Base-by-base conservation (phyloP, 2,329 filamentous ascomycete species). In the Fusarium oxysporum region DNA sequence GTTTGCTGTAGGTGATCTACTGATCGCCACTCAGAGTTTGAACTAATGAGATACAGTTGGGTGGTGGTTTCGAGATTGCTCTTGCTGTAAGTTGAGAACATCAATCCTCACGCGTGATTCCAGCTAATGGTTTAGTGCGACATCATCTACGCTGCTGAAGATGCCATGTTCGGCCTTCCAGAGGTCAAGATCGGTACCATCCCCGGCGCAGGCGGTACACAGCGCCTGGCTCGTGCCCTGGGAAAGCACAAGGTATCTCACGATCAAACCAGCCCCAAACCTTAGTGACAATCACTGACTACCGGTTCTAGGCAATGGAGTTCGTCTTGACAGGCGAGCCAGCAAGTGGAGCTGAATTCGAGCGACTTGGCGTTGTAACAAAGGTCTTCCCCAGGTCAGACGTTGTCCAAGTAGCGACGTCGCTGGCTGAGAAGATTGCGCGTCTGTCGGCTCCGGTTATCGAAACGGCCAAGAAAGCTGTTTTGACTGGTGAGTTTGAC, bases 131-230 rank as follows among this genome's bases (percentile, higher is more conserved):
- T 13, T 12, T 33, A 81, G 79, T 81, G 80, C 64, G 80, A 81
- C 32, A 77, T 81, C 32, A 80, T 81, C 48, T 80, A 80, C 57
- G 77, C 80, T 19, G 78, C 79, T 23, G 70, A 78, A 45, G 69
- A 70, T 60, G 75, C 78, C 65, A 72, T 71, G n/a, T 81, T 82
- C 50, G 80, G 80, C 8, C 76, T 81, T 14, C 80, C 80, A n/a
- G 80, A 81, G 62, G 77, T 81, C 53, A 81, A 77, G 63, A 80
- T 81, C 33, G 80, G 80, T 32, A 77, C 78, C 2, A 80, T 81
- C 33, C 80, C 80, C 17, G 80, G 80, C 28, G 80, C 79, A 19
- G 80, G 80, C 16, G 80, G 80, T 40, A 81, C 80, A 7, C 80
- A 81, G 38, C 75, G 80, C 11, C 62, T 81, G 32, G 78, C 80